Base-by-base conservation (phyloP, 1,284 basidiomycete genomes). In the Trichosporon coremiiforme region DNA sequence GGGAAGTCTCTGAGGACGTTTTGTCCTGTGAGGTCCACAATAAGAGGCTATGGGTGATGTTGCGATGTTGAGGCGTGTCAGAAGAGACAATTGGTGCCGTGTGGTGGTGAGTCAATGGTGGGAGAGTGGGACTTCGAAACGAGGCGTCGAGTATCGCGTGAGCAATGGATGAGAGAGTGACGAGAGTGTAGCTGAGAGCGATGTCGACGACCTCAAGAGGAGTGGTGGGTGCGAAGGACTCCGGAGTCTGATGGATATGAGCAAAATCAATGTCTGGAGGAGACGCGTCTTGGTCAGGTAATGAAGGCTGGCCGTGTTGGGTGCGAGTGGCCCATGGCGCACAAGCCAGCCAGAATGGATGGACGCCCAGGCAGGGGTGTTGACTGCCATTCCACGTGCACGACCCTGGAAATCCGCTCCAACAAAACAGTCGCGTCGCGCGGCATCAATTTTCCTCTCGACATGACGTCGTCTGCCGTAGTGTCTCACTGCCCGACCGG, bases 371-470 rank as follows among this genome's bases (percentile, higher is more conserved):
- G 29, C 57, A 62, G 29, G 31, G 57, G 57, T 33, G 57, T 33
- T 62, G 29, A n/a, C 57, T 15, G 29, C 20, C 29, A 33, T 62
- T 17, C 57, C 29, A 33, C 29, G 57, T 35, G 29, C 15, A 5
- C 17, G 15, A 31, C 29, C 57, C 29, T 62, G 57, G 57, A 62
- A 62, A 33, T n/a, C 29, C 57, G 29, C 57, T 62, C 57, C 29
- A 62, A 62, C 57, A 62, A 62, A 62, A 31, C 57, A 62, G 57
- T 62, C 57, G 57, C 57, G 57, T 62, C 57, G 7, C 29, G 17
- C 57, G 57, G 57, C 29, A 62, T 33, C 57, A 62, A 62, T n/a
- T 33, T 31, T 22, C 8, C 10, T 12, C 25, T 25, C 25, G 6
- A 22, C 50, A 53, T 53, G 50, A 53, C 50, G 50, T 53, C 20